Evolutionary conservation across 306 rosid genomes (phyloP).

Genomic region (Quercus cerris): DNA sequence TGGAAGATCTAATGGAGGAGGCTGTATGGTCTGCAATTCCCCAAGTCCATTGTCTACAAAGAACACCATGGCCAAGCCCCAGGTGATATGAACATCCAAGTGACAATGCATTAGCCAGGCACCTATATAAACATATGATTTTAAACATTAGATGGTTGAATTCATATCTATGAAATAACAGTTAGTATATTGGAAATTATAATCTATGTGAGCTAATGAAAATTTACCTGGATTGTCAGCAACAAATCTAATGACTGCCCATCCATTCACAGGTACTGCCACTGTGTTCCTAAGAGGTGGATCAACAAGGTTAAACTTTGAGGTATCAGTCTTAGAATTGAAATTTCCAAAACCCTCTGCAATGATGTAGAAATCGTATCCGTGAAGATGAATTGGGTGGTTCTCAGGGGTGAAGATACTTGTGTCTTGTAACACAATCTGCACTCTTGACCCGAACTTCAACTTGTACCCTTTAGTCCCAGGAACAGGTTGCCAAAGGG

Average conservation of each 20-base stretch:
- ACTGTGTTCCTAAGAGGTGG: constrained; percentile 88
- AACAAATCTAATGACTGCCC: constrained; percentile 92
- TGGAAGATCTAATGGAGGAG: constrained; percentile 76
- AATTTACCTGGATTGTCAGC: constrained; percentile 87
- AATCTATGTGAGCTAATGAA: not conserved
- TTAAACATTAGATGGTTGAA: not conserved
- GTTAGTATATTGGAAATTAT: not conserved
- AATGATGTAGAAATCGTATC: constrained; percentile 78
- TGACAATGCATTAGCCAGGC: constrained; percentile 96
- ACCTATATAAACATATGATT: constrained; percentile 40
- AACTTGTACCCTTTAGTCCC: constrained; percentile 65
- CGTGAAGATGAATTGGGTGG: constrained; percentile 93
- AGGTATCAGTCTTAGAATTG: constrained; percentile 48
- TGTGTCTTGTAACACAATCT: constrained; percentile 82
- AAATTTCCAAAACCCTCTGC: constrained; percentile 93
- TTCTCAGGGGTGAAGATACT: constrained; percentile 73
- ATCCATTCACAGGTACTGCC: constrained; percentile 77
- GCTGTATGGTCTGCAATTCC: constrained; percentile 56
- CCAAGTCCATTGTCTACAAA: constrained; percentile 84
- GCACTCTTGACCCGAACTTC: constrained; percentile 73
- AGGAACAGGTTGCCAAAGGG: constrained; percentile 65
- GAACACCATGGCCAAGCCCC: constrained; percentile 96
- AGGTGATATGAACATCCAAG: constrained; percentile 83
- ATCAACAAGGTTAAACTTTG: constrained; percentile 81
- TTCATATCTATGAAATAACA: not conserved